Percentiles rank a stretch among this genome's conserved stretches.
phyloP scores from a whole-genome alignment of 192 early-diverging fungal genomes.

The Coemansia sp. region DNA sequence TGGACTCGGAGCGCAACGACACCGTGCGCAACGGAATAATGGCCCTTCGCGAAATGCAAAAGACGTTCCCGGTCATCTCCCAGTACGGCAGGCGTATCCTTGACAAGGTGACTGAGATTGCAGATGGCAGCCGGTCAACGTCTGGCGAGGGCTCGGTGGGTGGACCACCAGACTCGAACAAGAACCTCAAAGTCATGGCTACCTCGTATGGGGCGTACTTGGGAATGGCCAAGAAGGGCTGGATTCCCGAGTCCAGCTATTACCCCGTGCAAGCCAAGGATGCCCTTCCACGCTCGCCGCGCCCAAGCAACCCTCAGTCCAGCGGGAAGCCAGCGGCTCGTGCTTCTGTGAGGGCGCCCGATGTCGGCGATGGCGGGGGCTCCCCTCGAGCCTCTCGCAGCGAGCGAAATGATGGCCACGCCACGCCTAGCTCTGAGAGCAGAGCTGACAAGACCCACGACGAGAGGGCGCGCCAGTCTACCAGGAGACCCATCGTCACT shows the following conservation, averaged over 20 bases:
- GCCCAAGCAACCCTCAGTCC: conserved; percentile 11
- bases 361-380: neutral
- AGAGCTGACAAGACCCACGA: conserved; percentile 7
- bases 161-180: conserved; percentile 23
- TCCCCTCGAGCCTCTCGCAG: neutral
- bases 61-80: conserved; percentile 40
- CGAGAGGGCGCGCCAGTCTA: conserved; percentile 9
- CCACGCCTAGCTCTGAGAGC: neutral
- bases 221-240: conserved; percentile 33
- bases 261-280: conserved; percentile 17
- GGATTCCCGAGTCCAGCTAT: conserved; percentile 46
- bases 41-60: conserved; percentile 47
- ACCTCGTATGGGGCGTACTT: conserved; percentile 40
- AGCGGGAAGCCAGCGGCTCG: conserved; percentile 9
- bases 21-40: conserved; percentile 53
- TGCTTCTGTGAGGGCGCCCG: neutral
- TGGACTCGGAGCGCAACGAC: conserved; percentile 38
- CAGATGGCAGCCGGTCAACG: neutral
- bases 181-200: conserved; percentile 52
- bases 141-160: conserved; percentile 2
- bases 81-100: conserved; percentile 38
- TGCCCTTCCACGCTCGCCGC: conserved; percentile 2
- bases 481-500: conserved; percentile 15
- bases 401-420: neutral
- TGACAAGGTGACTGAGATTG: conserved; percentile 43